Conservation (phyloP, 495 filamentous ascomycete genomes). For the Friedmanniomyces simplex region DNA sequence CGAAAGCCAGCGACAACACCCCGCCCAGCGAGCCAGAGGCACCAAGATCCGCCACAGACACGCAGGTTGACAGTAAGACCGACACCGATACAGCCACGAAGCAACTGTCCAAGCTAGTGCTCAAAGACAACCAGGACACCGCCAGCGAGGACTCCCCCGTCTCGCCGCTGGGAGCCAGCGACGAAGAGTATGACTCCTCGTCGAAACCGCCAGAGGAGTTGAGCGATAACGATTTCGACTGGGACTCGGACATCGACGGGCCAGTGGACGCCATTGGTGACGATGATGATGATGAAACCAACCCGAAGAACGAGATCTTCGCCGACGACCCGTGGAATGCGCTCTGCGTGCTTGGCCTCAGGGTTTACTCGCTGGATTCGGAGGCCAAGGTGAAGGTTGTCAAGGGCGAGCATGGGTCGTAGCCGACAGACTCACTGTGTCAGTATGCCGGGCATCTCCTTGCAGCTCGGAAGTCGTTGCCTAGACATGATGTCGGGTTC, state of each 20-base stretch:
- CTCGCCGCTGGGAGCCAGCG: not conserved
- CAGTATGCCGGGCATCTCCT: too few relatives aligned
- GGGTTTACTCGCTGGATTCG: constrained; percentile 42
- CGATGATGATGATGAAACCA: constrained; percentile 4
- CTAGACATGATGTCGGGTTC: too few relatives aligned
- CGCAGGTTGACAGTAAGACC: not conserved
- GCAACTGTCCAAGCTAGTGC: not conserved
- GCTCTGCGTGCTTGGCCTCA: constrained; percentile 65
- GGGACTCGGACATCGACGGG: constrained; percentile 29
- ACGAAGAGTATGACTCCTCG: not conserved
- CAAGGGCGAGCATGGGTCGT: constrained; percentile 1
- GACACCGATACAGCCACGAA: not conserved
- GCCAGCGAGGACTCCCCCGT: not conserved
- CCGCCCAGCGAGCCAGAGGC: not conserved
- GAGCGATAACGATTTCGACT: constrained; percentile 26
- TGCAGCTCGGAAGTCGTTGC: too few relatives aligned
- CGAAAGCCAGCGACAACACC: not conserved
- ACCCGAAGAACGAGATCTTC: constrained; percentile 21
- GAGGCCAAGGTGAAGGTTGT: constrained; percentile 12
- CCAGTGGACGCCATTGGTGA: constrained; percentile 2
- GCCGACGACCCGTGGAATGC: constrained; percentile 69
- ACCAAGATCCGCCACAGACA: not conserved
- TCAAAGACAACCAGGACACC: not conserved
- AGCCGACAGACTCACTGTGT: too few relatives aligned
- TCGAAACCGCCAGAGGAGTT: constrained; percentile 6